Base-by-base conservation (phyloP, 495 filamentous ascomycete species). In the Talaromyces nanjingensis region DNA sequence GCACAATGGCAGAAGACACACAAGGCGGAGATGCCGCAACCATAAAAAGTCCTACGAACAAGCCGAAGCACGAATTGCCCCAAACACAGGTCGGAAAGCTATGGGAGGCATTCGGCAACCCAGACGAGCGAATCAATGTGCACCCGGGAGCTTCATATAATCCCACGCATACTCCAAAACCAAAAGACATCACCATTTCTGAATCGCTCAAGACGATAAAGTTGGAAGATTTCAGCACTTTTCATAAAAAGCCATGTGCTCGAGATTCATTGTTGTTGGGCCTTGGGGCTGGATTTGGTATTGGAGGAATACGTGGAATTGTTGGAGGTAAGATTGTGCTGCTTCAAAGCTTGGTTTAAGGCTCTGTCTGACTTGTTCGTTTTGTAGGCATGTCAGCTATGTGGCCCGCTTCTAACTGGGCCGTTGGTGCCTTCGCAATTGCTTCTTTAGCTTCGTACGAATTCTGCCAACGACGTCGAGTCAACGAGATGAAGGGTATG, bases 221-320 rank as follows among this genome's bases (percentile, higher is more conserved):
- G 16, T 59, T 86, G 8, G 77, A 86, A 56, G 90, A 96, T 71
- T 87, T 92, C 62, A 78, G 85, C 27, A 82, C 84, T 9, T 82
- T 96, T 63, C 86, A 93, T 74, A 87, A 89, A 70, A 80, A 85
- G 65, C 94, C 93, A 20, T 97, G 94, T 75, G 87, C 89, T 4
- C 85, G 93, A 29, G 87, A 94, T 67, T 86, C 90, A 16, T 76
- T 96, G 63, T 75, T 98, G 69, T 86, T 87, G 1, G 94, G 92
- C 25, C 94, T 98, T 68, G 87, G 84, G 2, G 81, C 83, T 6
- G 93, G 91, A 9, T 88, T 91, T 64, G 89, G 79, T 22, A 71
- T 91, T 33, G 92, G 93, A 52, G 87, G 85, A 42, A 64, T 91
- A 47, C 82, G 89, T 49, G 88, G 83, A 71, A 72, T 97, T 12